Evolutionary conservation across 805 yeast species (phyloP), one percentile per base, ranked within the genome.

Genomic region (Nakazawaea wyomingensis): DNA sequence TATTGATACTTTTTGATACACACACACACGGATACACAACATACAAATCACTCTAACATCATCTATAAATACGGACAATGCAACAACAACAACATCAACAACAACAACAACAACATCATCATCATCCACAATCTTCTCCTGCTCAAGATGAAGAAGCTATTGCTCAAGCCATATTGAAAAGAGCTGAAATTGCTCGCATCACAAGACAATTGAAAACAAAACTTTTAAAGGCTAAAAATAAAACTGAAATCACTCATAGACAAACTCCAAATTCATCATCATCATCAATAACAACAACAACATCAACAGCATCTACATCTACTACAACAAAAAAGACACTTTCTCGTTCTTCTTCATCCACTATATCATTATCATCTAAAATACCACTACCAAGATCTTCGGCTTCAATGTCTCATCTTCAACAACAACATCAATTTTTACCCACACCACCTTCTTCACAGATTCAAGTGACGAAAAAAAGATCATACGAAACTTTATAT

Each of bases 161-260:
- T 13, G 72, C 73, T 19, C 69, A 68, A 44, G 65, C 63, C 47
- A 68, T 70, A 35, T 55, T 70, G 34, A 69, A 69, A 47, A 57
- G 74, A 40, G 76, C 71, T 4, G 74, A 70, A 48, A 58, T 70
- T 5, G 71, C 74, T 4, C 60, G 72, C 44, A 63, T 70, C 41
- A 66, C 76, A 2, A 55, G 73, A 45, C 74, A 68, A 48, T 50
- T 70, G 19, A 69, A 68, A 50, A 56, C 65, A 6, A 64, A 68
- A 48, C 53, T 70, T 16, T 62, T 65, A 21, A 66, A 62, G 50
- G 72, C 74, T 21, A 60, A 58, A 39, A 65, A 63, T 4, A 64
- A 54, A 54, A 56, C 45, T 53, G 59, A 37, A 19, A 11, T 29
- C n/a, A 29, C 32, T 29, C 3, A 29, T n/a, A 29, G 13, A 14